A percentile compares a stretch with the other conserved stretches of the same genome.
These are phyloP conservation scores for Prototheca wickerhamii DNA, from an alignment of 163 green algal genomes.

Conservation along the genomic window DNA sequence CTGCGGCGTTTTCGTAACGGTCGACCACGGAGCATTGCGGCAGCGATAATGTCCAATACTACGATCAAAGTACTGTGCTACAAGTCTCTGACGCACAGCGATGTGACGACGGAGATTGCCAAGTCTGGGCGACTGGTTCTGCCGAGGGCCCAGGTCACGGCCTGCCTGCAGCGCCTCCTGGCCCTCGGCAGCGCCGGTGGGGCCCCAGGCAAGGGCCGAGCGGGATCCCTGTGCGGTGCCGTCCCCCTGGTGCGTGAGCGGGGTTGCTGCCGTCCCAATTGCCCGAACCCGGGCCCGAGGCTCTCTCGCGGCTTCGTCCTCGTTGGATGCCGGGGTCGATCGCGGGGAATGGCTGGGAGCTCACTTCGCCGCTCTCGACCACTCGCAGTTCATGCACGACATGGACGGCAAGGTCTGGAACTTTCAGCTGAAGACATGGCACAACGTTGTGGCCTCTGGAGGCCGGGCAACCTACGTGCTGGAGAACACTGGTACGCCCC, in stretches of 20 bases:
- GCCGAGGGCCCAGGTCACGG: background rate
- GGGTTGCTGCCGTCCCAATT: no score
- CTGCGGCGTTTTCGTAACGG: no score
- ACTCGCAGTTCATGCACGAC: slow-evolving; percentile 1
- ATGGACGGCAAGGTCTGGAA: background rate
- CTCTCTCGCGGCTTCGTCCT: no score
- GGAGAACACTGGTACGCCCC: slow-evolving; percentile 2
- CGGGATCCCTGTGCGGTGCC: background rate
- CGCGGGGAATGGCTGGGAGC: no score
- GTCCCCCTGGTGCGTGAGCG: background rate
- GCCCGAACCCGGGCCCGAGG: no score
- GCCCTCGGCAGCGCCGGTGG: background rate
- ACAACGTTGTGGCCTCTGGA: slow-evolving; percentile 1
- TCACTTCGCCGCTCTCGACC: no score
- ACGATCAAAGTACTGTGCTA: slow-evolving; percentile 1
- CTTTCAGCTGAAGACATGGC: slow-evolving; percentile 8
- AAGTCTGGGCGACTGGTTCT: slow-evolving; percentile 5
- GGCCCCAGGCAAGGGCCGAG: background rate
- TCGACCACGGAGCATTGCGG: no score
- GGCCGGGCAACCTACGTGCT: slow-evolving; percentile 5
- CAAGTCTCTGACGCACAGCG: slow-evolving; percentile 1
- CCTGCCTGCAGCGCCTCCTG: background rate
- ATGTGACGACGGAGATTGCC: slow-evolving; percentile 8
- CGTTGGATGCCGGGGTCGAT: no score
- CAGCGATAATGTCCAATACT: no score